A percentile compares a stretch with the other conserved stretches of the same genome.
phyloP scores from a whole-genome alignment of 1,284 basidiomycete genomes.

The Coniferiporia weirii region DNA sequence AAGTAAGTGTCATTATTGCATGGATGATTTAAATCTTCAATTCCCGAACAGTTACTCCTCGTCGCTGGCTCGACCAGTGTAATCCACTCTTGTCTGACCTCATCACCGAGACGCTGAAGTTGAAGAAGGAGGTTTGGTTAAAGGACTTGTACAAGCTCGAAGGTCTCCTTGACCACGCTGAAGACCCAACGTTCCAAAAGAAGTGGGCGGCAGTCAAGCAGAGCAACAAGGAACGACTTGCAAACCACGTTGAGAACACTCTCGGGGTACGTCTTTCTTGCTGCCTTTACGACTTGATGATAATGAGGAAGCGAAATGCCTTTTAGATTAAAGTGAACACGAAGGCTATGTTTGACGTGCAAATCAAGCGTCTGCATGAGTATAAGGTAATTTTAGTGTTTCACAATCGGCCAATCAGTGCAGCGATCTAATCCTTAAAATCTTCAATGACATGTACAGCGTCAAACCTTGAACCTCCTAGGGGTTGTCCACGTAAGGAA shows the following conservation, averaged over 20 bases:
- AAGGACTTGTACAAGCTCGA: slow-evolving; percentile 73
- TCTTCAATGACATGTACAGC: slow-evolving; percentile 34
- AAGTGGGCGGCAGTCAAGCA: slow-evolving; percentile 83
- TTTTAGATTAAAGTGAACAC: slow-evolving; percentile 58
- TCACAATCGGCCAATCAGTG: neutral
- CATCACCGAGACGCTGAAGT: slow-evolving; percentile 74
- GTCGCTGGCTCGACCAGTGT: slow-evolving; percentile 88
- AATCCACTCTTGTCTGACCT: slow-evolving; percentile 82
- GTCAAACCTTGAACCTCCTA: slow-evolving; percentile 81
- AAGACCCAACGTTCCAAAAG: slow-evolving; percentile 68
- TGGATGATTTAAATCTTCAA: slow-evolving; percentile 14
- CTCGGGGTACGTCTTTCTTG: slow-evolving; percentile 42
- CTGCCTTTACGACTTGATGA: neutral
- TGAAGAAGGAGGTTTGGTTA: slow-evolving; percentile 74
- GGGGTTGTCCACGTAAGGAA: slow-evolving; percentile 75
- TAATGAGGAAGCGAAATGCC: neutral
- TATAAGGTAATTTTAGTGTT: slow-evolving; percentile 59
- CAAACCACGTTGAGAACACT: slow-evolving; percentile 69
- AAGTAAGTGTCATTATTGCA: slow-evolving; percentile 44
- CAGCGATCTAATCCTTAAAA: neutral
- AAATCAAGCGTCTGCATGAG: slow-evolving; percentile 87
- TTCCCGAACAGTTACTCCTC: slow-evolving; percentile 59
- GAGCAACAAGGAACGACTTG: slow-evolving; percentile 81
- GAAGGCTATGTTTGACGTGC: slow-evolving; percentile 85
- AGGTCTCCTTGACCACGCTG: slow-evolving; percentile 58